Evolutionary conservation across 2,329 filamentous ascomycete species (phyloP), one percentile per base, ranked within the genome.

Genomic region (Fusarium sp.): DNA sequence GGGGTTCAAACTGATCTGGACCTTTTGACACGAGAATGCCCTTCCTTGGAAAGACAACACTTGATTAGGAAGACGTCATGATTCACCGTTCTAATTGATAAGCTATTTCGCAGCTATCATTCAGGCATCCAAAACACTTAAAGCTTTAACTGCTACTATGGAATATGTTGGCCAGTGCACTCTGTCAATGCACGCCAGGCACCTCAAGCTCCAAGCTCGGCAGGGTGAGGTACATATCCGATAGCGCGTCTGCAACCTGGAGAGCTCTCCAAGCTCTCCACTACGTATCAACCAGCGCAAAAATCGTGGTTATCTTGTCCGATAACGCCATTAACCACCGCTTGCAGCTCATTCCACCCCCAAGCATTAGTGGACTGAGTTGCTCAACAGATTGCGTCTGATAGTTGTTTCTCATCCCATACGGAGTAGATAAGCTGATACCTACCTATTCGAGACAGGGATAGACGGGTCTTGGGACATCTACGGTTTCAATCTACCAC

Each of bases 321-420:
- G 72, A 74, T 74, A 74, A 74, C 72, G 67, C 72, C 72, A 74
- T 74, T 59, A 62, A 50, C 39, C 47, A 46, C 59, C 53, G 47
- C 55, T 68, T 64, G 55, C 52, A 54, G 61, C 62, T 73, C 72
- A 74, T 74, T 63, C 70, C 57, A 30, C 27, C 27, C 10, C 4
- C 27, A 56, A 46, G 17, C 56, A 30, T 53, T 41, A 37, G 11
- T 54, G 35, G 22, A 20, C 33, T 35, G 27, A 30, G 27, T 15
- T 50, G 20, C 49, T 68, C 65, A 65, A 52, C 41, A 62, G 37
- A 53, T 49, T 58, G 47, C 32, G 39, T 15, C 20, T 43, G 30
- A 23, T 27, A 43, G 56, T 65, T 53, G 59, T 48, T 47, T 39
- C 30, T 43, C 58, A 27, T 59, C 46, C 33, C 32, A 32, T 41